Percentiles rank a stretch among this genome's conserved stretches.
Conservation (phyloP, 495 filamentous ascomycete genomes). For the Aspergillus asperescens region DNA sequence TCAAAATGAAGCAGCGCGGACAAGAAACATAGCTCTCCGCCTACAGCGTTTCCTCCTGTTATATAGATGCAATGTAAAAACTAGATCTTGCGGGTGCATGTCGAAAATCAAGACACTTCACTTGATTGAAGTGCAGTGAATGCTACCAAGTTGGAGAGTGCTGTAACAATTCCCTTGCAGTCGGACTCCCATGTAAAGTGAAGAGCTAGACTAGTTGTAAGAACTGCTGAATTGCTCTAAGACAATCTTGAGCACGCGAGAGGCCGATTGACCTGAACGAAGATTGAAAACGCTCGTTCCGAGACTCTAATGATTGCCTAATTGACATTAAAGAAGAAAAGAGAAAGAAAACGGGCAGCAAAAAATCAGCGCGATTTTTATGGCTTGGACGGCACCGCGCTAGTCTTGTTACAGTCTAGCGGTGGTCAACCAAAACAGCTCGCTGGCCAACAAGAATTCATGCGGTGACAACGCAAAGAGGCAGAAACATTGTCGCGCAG, state of each 20-base stretch:
- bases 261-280: conserved; percentile 86
- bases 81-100: background rate
- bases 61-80: background rate
- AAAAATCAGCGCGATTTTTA: conserved; percentile 24
- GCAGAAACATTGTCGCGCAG: conserved; percentile 13
- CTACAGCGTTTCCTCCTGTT: background rate
- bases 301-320: conserved; percentile 99
- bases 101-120: background rate
- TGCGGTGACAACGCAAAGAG: conserved; percentile 15
- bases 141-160: background rate
- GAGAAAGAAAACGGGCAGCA: conserved; percentile 35
- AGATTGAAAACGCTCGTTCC: conserved; percentile 87
- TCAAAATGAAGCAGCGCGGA: conserved; percentile 83
- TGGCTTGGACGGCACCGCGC: conserved; percentile 19
- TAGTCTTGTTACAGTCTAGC: conserved; percentile 30
- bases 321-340: conserved; percentile 63
- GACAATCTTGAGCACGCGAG: conserved; percentile 98
- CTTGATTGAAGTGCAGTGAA: background rate
- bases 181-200: conserved; percentile 49
- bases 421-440: conserved; percentile 31
- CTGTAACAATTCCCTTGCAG: conserved; percentile 49
- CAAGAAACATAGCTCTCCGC: conserved; percentile 26
- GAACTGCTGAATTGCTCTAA: conserved; percentile 73
- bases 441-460: conserved; percentile 21
- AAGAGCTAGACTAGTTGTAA: conserved; percentile 60